Evolutionary conservation across 2,329 filamentous ascomycete genomes (phyloP).

Genomic region (Bimuria novae-zelandiae): DNA sequence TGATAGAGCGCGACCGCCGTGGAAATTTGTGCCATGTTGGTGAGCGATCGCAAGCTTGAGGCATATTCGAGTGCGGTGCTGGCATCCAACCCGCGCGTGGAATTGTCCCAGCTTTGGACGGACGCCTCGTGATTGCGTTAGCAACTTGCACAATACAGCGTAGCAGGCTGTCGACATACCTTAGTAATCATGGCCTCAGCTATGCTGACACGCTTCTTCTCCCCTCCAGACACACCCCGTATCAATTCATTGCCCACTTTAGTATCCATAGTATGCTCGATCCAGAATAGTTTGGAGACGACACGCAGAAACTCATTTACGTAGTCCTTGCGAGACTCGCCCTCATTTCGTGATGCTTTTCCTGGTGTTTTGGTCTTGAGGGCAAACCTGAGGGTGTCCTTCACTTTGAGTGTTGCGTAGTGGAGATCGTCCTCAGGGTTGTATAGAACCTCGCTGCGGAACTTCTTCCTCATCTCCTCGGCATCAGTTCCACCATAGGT

Average conservation of each 20-base stretch:
- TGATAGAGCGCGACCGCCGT: constrained; percentile 74
- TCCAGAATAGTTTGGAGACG: constrained; percentile 72
- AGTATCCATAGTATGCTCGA: constrained; percentile 72
- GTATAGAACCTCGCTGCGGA: constrained; percentile 70
- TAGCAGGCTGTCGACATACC: constrained; percentile 11
- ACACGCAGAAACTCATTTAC: constrained; percentile 67
- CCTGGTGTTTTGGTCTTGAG: constrained; percentile 70
- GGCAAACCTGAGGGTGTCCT: constrained; percentile 75
- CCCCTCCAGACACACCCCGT: constrained; percentile 61
- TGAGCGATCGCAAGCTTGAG: constrained; percentile 66
- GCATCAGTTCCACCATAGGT: constrained; percentile 61
- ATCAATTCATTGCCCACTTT: constrained; percentile 77
- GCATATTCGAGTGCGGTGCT: constrained; percentile 76
- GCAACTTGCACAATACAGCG: constrained; percentile 49
- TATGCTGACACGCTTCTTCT: constrained; percentile 55
- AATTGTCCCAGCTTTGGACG: constrained; percentile 59
- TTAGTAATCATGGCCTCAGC: constrained; percentile 55
- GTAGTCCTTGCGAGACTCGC: constrained; percentile 65
- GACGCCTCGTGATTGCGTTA: constrained; percentile 18
- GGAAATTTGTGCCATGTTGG: constrained; percentile 66
- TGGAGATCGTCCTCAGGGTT: constrained; percentile 71
- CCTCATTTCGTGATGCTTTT: constrained; percentile 62
- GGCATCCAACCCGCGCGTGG: constrained; percentile 73
- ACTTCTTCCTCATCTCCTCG: constrained; percentile 59
- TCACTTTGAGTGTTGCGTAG: constrained; percentile 77